phyloP scores from a whole-genome alignment of 208 protist species.

The Leishmania amazonensis region DNA sequence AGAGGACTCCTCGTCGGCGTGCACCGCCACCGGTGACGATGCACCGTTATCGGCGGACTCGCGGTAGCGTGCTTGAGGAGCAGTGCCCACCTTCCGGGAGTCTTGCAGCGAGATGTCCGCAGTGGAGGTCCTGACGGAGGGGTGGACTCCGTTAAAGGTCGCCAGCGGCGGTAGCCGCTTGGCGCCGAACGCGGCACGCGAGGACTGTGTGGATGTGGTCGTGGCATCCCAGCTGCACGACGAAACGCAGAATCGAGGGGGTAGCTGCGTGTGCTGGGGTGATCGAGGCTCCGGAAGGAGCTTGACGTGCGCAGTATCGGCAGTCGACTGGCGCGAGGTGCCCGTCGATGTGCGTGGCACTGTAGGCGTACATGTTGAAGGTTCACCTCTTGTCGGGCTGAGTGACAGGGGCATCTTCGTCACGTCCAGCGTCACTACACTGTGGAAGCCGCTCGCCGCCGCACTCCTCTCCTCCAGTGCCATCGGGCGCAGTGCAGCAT shows the following conservation, averaged over 20 bases:
- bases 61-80: background rate
- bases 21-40: background rate
- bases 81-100: background rate
- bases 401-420: background rate
- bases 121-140: background rate
- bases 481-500: background rate
- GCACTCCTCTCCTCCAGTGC: background rate
- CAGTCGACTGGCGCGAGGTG: background rate
- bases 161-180: background rate
- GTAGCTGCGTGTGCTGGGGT: background rate
- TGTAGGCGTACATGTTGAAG: background rate
- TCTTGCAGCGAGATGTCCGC: background rate
- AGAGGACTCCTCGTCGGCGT: background rate
- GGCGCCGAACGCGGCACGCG: background rate
- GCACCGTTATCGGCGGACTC: background rate
- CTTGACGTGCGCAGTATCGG: background rate
- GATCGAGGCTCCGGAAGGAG: background rate
- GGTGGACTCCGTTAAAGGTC: conserved; percentile 3
- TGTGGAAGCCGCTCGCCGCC: background rate
- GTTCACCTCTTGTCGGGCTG: background rate
- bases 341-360: background rate
- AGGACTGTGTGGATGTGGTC: background rate
- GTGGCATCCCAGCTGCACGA: background rate
- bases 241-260: background rate
- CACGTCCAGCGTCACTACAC: background rate